Conservation (phyloP, 148 eudicot genomes). For the Rhododendron molle region DNA sequence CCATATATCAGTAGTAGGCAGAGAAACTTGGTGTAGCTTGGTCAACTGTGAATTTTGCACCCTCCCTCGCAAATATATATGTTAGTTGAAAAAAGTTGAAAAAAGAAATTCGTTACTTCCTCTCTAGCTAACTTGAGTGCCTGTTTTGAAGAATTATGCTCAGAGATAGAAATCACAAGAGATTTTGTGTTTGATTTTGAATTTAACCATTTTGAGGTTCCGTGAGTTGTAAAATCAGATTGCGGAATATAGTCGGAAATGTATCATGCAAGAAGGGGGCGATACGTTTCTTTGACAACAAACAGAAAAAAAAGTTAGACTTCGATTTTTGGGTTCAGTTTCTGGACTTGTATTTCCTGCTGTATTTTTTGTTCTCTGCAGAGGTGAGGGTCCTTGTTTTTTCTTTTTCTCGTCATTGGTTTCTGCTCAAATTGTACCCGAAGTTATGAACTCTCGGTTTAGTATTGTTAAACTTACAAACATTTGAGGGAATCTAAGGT, state of each 20-base stretch:
- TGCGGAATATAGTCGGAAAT: slow-evolving; percentile 39
- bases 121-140: slow-evolving; percentile 17
- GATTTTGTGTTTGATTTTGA: slow-evolving; percentile 23
- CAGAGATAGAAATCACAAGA: slow-evolving; percentile 28
- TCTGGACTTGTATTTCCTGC: slow-evolving; percentile 21
- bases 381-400: slow-evolving; percentile 7
- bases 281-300: slow-evolving; percentile 15
- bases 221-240: slow-evolving; percentile 40
- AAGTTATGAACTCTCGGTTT: slow-evolving; percentile 21
- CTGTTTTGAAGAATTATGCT: slow-evolving; percentile 16
- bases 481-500: slow-evolving; percentile 17
- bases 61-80: not conserved
- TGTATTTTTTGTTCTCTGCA: slow-evolving; percentile 23
- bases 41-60: not conserved
- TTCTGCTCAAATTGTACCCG: slow-evolving; percentile 18
- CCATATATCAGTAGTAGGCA: not conserved
- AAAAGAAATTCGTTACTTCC: slow-evolving; percentile 2
- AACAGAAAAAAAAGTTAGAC: not conserved
- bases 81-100: not conserved
- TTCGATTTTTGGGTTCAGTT: slow-evolving; percentile 4
- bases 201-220: slow-evolving; percentile 16
- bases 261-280: slow-evolving; percentile 25
- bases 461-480: slow-evolving; percentile 20
- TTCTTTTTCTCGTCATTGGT: not conserved
- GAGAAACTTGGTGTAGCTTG: not conserved